These are phyloP conservation scores for Ophiocordyceps camponoti-rufipedis DNA, from an alignment of 2,329 filamentous ascomycete species.

Conservation along the genomic window DNA sequence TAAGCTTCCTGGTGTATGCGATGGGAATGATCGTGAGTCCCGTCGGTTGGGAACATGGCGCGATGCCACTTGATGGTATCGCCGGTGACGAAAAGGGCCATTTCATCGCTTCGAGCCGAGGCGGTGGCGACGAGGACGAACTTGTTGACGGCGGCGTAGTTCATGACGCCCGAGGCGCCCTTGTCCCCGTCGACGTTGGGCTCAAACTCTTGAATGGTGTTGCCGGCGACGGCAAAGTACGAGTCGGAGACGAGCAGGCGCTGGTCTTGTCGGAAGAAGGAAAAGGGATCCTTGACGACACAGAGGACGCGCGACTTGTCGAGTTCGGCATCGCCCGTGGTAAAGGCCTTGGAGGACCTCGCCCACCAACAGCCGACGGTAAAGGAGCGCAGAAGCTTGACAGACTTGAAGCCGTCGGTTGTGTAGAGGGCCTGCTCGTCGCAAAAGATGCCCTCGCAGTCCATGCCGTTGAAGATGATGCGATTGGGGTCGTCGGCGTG, in stretches of 20 bases:
- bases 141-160: constrained; percentile 68
- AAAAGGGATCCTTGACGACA: constrained; percentile 56
- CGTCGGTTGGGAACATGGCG: constrained; percentile 69
- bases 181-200: constrained; percentile 57
- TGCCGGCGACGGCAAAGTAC: constrained; percentile 45
- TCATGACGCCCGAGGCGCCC: constrained; percentile 62
- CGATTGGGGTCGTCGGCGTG: constrained; percentile 70
- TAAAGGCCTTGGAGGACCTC: constrained; percentile 56
- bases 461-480: constrained; percentile 67
- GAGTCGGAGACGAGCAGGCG: constrained; percentile 66
- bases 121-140: constrained; percentile 72
- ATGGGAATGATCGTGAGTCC: constrained; percentile 53
- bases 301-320: constrained; percentile 63
- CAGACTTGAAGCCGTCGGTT: constrained; percentile 62
- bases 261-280: constrained; percentile 54
- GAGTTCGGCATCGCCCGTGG: constrained; percentile 43
- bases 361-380: constrained; percentile 79
- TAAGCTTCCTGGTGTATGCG: constrained; percentile 66
- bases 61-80: constrained; percentile 79
- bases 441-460: constrained; percentile 47
- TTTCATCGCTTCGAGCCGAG: constrained; percentile 66
- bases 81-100: constrained; percentile 77
- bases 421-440: constrained; percentile 55
- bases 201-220: constrained; percentile 46
- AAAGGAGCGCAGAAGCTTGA: constrained; percentile 45